phyloP scores from a whole-genome alignment of 495 filamentous ascomycete species.

The Cercophora sp. region DNA sequence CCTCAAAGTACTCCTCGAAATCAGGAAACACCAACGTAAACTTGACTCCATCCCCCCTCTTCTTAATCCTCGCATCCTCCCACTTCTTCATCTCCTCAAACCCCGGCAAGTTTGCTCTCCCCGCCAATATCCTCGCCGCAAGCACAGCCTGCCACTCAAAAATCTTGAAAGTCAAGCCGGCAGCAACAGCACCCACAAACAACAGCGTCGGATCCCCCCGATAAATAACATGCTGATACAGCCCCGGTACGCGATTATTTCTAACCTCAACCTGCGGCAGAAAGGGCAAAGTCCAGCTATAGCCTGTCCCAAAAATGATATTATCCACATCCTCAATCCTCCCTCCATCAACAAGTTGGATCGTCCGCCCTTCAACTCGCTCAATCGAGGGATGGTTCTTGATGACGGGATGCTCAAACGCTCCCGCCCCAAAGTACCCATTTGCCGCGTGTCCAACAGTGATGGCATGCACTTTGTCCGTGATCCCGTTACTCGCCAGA shows the following conservation, averaged over 20 bases:
- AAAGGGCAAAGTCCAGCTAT: conserved; percentile 54
- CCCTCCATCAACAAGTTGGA: conserved; percentile 48
- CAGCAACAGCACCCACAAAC: conserved; percentile 31
- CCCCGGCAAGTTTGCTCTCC: conserved; percentile 40
- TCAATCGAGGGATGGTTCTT: conserved; percentile 41
- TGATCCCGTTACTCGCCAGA: conserved; percentile 40
- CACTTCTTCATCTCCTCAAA: conserved; percentile 43
- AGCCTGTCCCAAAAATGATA: conserved; percentile 57
- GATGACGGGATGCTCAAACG: conserved; percentile 50
- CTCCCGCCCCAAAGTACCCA: conserved; percentile 47
- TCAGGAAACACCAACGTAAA: conserved; percentile 51
- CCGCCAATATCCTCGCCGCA: conserved; percentile 32
- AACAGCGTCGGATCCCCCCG: conserved; percentile 37
- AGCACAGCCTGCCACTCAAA: conserved; percentile 44
- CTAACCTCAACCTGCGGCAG: conserved; percentile 44
- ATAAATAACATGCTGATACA: conserved; percentile 56
- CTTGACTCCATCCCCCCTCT: conserved; percentile 45
- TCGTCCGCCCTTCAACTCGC: conserved; percentile 36
- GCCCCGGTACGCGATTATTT: conserved; percentile 51
- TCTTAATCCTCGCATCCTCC: conserved; percentile 47
- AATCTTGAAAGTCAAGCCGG: conserved; percentile 35
- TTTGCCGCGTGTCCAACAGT: conserved; percentile 40
- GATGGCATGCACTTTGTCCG: conserved; percentile 27
- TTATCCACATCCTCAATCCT: conserved; percentile 48
- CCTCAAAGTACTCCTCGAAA: conserved; percentile 55